phyloP scores from a whole-genome alignment of 805 yeast genomes.

The Kluyveromyces dobzhanskii region DNA sequence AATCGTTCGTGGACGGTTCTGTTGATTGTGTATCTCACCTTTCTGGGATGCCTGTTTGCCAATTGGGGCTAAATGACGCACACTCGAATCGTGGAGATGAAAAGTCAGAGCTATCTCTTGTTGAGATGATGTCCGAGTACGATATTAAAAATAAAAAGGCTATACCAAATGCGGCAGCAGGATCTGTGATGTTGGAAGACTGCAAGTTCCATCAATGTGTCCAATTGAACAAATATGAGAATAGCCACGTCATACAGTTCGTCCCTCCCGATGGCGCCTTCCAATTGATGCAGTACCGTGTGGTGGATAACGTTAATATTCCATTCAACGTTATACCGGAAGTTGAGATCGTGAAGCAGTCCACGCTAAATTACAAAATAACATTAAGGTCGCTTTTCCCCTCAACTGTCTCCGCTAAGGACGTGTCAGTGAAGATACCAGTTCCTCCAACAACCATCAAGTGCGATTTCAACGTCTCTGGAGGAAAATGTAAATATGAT shows the following conservation, averaged over 20 bases:
- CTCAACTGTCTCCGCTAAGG: constrained; percentile 48
- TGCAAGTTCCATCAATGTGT: constrained; percentile 86
- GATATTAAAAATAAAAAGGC: constrained; percentile 26
- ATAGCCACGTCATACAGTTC: constrained; percentile 56
- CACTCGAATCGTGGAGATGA: constrained; percentile 15
- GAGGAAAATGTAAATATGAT: constrained; percentile 62
- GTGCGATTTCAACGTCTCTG: constrained; percentile 36
- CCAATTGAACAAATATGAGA: constrained; percentile 57
- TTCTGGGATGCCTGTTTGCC: constrained; percentile 77
- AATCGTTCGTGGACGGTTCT: constrained; percentile 69
- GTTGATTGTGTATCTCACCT: constrained; percentile 63
- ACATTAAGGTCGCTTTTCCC: constrained; percentile 56
- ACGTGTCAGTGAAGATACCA: constrained; percentile 58
- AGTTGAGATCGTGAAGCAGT: constrained; percentile 33
- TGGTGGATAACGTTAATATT: constrained; percentile 47
- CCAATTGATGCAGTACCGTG: constrained; percentile 70
- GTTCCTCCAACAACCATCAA: constrained; percentile 55
- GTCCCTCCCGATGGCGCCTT: constrained; percentile 85
- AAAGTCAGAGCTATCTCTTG: constrained; percentile 3
- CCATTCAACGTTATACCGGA: constrained; percentile 65
- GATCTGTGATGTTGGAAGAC: constrained; percentile 56
- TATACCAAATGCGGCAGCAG: constrained; percentile 36
- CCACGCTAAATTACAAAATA: constrained; percentile 47
- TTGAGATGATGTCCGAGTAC: constrained; percentile 19
- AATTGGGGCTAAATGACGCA: constrained; percentile 65